These are phyloP conservation scores for Rubus idaeus DNA, from an alignment of 306 rosid species.

Conservation along the genomic window DNA sequence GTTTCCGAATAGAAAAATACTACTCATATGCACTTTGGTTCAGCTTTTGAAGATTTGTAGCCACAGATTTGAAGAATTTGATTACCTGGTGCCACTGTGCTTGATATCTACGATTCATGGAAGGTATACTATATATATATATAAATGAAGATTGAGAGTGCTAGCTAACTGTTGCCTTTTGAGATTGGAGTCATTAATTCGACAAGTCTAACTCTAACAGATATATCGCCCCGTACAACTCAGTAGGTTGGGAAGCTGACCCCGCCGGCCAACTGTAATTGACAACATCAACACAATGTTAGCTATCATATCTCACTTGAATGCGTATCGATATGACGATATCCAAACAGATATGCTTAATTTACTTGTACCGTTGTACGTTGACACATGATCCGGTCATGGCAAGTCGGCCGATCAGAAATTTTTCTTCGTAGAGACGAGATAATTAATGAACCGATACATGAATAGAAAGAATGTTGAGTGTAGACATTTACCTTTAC, in stretches of 20 bases:
- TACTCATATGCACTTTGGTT: too few relatives aligned
- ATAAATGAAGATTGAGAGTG: not conserved
- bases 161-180: not conserved
- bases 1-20: too few relatives aligned
- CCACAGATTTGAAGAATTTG: not conserved
- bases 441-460: not conserved
- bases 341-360: not conserved
- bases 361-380: not conserved
- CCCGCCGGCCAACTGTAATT: constrained; percentile 35
- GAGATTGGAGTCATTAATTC: not conserved
- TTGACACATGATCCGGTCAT: not conserved
- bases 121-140: not conserved
- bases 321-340: not conserved
- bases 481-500: not conserved
- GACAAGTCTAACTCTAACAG: not conserved
- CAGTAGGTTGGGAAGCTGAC: constrained; percentile 38
- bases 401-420: not conserved
- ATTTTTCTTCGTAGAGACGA: not conserved
- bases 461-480: not conserved
- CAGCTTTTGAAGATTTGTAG: too few relatives aligned
- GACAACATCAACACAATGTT: constrained; percentile 29
- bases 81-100: not conserved
- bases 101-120: not conserved
- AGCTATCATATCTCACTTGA: constrained; percentile 13
- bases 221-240: constrained; percentile 22